phyloP scores from a whole-genome alignment of 2,329 filamentous ascomycete species.

The Monilinia polystroma region DNA sequence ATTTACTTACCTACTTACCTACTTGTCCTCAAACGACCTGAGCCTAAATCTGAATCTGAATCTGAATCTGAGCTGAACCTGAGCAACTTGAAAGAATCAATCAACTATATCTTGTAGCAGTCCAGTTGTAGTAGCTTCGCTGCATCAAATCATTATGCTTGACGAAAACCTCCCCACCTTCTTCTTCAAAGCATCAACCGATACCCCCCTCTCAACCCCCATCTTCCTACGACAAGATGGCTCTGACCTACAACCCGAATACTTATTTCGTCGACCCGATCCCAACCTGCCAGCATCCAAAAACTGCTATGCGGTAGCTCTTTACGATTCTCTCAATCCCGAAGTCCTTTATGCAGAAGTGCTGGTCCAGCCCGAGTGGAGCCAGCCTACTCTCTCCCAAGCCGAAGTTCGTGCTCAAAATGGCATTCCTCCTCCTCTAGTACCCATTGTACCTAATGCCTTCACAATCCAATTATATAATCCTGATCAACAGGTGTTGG shows the following conservation, averaged over 20 bases:
- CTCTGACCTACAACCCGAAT: conserved; percentile 75
- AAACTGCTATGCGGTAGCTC: conserved; percentile 82
- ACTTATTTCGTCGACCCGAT: conserved; percentile 75
- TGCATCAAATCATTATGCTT: conserved; percentile 58
- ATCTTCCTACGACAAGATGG: conserved; percentile 67
- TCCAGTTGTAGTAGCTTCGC: neutral
- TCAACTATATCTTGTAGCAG: conserved; percentile 2
- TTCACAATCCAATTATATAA: conserved; percentile 93
- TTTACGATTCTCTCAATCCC: conserved; percentile 78
- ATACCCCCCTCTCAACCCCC: conserved; percentile 55
- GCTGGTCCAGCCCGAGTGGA: conserved; percentile 79
- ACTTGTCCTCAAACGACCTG: neutral
- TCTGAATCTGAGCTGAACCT: too few relatives aligned
- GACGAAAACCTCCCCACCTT: conserved; percentile 90
- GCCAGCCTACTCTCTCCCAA: conserved; percentile 75
- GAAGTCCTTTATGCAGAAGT: conserved; percentile 88
- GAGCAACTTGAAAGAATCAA: neutral
- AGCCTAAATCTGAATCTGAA: too few relatives aligned
- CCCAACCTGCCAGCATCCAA: conserved; percentile 66
- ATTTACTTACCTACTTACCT: too few relatives aligned
- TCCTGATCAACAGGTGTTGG: conserved; percentile 76
- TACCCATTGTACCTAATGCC: conserved; percentile 71
- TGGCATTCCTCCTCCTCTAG: conserved; percentile 62
- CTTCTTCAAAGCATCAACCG: conserved; percentile 51
- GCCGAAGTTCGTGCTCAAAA: conserved; percentile 75